A percentile compares a stretch with the other conserved stretches of the same genome.
Evolutionary conservation across 768 basidiomycete genomes (phyloP).

Genomic region (Sutorius australiensis): DNA sequence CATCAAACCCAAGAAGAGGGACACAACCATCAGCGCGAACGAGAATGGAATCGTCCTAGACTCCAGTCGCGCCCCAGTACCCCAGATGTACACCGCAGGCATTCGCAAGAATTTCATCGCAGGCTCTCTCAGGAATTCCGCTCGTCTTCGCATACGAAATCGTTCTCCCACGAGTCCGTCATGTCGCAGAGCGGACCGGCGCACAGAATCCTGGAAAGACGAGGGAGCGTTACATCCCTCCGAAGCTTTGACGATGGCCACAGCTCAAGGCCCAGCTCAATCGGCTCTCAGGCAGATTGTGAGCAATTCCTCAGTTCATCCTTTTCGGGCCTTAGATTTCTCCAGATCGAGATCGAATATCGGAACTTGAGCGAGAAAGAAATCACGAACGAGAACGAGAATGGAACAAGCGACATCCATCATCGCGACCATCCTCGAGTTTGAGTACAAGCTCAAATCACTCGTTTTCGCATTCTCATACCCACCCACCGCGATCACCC

Average conservation of each 20-base stretch:
- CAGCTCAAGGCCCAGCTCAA: constrained; percentile 43
- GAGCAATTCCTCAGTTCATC: constrained; percentile 22
- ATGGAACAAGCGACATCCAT: constrained; percentile 49
- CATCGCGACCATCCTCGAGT: constrained; percentile 43
- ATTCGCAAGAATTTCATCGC: constrained; percentile 26
- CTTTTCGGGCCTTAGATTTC: not conserved
- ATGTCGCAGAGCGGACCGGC: constrained; percentile 6
- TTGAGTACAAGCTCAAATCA: constrained; percentile 36
- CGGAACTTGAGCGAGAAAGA: constrained; percentile 42
- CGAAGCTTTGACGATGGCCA: constrained; percentile 39
- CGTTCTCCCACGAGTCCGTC: constrained; percentile 16
- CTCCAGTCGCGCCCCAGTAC: constrained; percentile 22
- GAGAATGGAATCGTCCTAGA: constrained; percentile 44
- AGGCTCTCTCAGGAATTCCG: constrained; percentile 28
- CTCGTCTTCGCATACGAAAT: constrained; percentile 22
- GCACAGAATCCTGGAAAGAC: constrained; percentile 19
- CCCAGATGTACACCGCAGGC: constrained; percentile 24
- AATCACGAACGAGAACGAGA: constrained; percentile 48
- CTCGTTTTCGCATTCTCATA: constrained; percentile 34
- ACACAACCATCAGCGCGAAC: constrained; percentile 42
- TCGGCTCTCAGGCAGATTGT: constrained; percentile 53
- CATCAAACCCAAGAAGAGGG: constrained; percentile 30
- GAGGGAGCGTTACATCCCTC: constrained; percentile 40
- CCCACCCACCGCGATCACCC: constrained; percentile 38
- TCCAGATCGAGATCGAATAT: constrained; percentile 44